Base-by-base conservation (phyloP, 176 grass and related monocot species). In the Oryza australiensis region DNA sequence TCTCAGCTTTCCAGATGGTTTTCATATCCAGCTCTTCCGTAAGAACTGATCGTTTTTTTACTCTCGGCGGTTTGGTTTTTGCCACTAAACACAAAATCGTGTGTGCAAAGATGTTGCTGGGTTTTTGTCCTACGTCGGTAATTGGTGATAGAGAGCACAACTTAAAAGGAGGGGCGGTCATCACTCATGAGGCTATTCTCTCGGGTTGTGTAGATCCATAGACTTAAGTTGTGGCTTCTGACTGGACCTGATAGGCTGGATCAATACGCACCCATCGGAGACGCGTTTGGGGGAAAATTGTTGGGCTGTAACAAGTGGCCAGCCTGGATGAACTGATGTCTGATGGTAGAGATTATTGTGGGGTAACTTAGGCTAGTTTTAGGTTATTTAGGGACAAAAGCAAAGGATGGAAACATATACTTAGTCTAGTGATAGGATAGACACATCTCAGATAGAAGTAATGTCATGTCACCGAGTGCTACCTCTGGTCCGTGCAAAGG, bases 1-100 rank as follows among this genome's bases (percentile, higher is more conserved):
- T 13, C 86, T 97, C 26, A 22, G 74, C 40, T 97, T 97, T 62
- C 89, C 91, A 0, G 86, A 97, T 86, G 94, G 94, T 34, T 97
- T 91, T 82, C 87, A 94, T 74, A 70, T 94, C 68, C 87, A 93
- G 43, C 72, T 97, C 30, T 45, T 77, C 59, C 91, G 89, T 4
- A 97, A 85, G 79, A 65, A 80, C 49, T 80, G 84, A 83, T 45
- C 32, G 1, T 9, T 63, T 87, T 87, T 79, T 2, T 65, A 64
- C 59, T 71, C 29, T 57, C 26, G 5, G 15, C 4, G 26, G 26
- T 73, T 60, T 66, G 59, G 74, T 73, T 24, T 13, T 34, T 73
- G 59, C 59, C 42, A 14, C 27, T 55, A 33, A 83, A 57, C 73
- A 59, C 65, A 72, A 82, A 66, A 85, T 72, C 66, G 22, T 32